Percentiles rank a stretch among this genome's conserved stretches.
Evolutionary conservation across 2,329 filamentous ascomycete species (phyloP).

Genomic region (Exophiala calicioides): DNA sequence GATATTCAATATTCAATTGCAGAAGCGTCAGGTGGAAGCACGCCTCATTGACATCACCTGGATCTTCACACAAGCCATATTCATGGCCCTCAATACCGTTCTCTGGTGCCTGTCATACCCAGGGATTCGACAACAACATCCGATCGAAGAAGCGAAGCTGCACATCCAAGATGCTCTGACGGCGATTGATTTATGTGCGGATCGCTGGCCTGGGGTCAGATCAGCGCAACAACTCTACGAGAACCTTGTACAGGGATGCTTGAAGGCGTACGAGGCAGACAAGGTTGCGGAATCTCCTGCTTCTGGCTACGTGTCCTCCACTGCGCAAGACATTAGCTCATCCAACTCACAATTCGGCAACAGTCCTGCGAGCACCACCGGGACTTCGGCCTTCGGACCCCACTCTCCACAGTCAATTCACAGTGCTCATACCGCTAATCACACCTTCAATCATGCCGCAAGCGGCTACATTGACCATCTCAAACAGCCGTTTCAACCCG

Average conservation of each 20-base stretch:
- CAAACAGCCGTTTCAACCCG: slow-evolving; percentile 11
- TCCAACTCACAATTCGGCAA: slow-evolving; percentile 29
- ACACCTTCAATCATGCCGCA: slow-evolving; percentile 34
- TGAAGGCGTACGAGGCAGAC: slow-evolving; percentile 78
- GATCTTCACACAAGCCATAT: slow-evolving; percentile 87
- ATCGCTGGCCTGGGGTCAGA: slow-evolving; percentile 87
- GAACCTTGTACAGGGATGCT: slow-evolving; percentile 80
- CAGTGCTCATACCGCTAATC: slow-evolving; percentile 31
- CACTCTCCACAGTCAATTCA: slow-evolving; percentile 35
- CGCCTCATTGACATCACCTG: slow-evolving; percentile 83
- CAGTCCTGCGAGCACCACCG: slow-evolving; percentile 44
- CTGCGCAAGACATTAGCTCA: slow-evolving; percentile 38
- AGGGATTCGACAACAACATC: slow-evolving; percentile 72
- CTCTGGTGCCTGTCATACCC: slow-evolving; percentile 90
- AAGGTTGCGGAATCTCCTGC: slow-evolving; percentile 36
- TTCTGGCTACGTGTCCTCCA: slow-evolving; percentile 41
- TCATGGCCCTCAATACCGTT: slow-evolving; percentile 88
- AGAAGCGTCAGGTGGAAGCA: slow-evolving; percentile 75
- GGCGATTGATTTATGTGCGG: slow-evolving; percentile 75
- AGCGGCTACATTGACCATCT: slow-evolving; percentile 19
- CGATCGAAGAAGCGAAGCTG: slow-evolving; percentile 72
- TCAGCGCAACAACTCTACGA: slow-evolving; percentile 82
- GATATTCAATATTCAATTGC: slow-evolving; percentile 76
- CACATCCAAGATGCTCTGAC: slow-evolving; percentile 75
- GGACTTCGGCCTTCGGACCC: slow-evolving; percentile 38